Evolutionary conservation across 352 stramenopile species (phyloP), one percentile per base, ranked within the genome.

Genomic region (Pythium myriotylum): DNA sequence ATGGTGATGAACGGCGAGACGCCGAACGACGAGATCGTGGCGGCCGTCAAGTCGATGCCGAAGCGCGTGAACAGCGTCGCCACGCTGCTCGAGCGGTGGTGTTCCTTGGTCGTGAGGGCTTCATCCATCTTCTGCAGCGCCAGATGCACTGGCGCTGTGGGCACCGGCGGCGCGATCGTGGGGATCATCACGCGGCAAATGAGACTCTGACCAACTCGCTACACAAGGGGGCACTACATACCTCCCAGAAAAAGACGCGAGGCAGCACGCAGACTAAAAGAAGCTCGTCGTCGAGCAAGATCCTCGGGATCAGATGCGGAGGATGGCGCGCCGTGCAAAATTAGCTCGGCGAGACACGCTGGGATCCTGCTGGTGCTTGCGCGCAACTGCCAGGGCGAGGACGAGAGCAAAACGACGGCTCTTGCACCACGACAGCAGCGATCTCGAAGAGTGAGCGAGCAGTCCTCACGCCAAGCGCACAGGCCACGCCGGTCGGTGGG

Each of bases 1-100:
- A 80, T 68, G 2, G 73, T 80, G 45, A 83, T 81, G 45, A 79
- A 77, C 1, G 72, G 72, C 22, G 72, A 74, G 2, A 79, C 72
- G 22, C 57, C 66, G 41, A 79, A 73, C 14, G 72, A 79, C 19
- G 72, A 67, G 17, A 54, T 19, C 12, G 58, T 47, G 9, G 72
- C 72, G 22, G 72, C 59, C 12, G 49, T 54, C 22, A 73, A 14
- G 26, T 79, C 72, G 16, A 68, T 42, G 16, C 54, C 64, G 40
- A 76, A 60, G 23, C 68, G 67, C 27, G 45, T 65, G 32, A 58
- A 57, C 16, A 79, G 51, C 41, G 42, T 17, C 13, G 49, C 26
- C 27, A 63, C 50, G 27, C 26, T 26, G 6, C 17, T 51, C 37
- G 37, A 51, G 37, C 16, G 32, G 39, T 65, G 32, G 32, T 54